phyloP scores from a whole-genome alignment of 257 asterid species.

The Prunella vulgaris region DNA sequence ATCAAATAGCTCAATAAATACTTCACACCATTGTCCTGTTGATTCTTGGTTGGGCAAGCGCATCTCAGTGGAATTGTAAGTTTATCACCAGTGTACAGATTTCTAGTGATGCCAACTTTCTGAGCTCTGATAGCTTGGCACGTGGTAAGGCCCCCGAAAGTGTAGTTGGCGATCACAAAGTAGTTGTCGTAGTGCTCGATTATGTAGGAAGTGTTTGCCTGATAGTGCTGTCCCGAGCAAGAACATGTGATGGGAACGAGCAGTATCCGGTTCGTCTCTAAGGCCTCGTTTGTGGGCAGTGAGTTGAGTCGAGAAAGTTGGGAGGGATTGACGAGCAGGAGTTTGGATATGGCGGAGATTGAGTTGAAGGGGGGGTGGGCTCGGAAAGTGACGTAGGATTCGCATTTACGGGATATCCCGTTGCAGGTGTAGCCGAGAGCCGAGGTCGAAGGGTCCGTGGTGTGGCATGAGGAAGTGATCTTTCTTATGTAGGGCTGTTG shows the following conservation, averaged over 20 bases:
- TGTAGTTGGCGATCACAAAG: slow-evolving; percentile 34
- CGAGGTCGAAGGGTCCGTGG: slow-evolving; percentile 36
- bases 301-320: slow-evolving; percentile 60
- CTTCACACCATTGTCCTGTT: slow-evolving; percentile 43
- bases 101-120: slow-evolving; percentile 12
- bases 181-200: slow-evolving; percentile 13
- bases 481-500: slow-evolving; percentile 67
- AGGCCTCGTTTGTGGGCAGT: slow-evolving; percentile 25
- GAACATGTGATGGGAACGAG: slow-evolving; percentile 77
- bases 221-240: slow-evolving; percentile 59
- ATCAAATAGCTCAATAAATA: slow-evolving; percentile 58
- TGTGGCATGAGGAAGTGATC: slow-evolving; percentile 22
- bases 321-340: slow-evolving; percentile 36
- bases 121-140: slow-evolving; percentile 57
- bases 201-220: slow-evolving; percentile 45
- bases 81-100: slow-evolving; percentile 27
- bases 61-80: slow-evolving; percentile 76
- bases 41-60: slow-evolving; percentile 75
- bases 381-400: slow-evolving; percentile 70
- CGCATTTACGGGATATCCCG: slow-evolving; percentile 48
- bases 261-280: slow-evolving; percentile 32
- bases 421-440: slow-evolving; percentile 77
- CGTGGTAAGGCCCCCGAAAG: slow-evolving; percentile 60
- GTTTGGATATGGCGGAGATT: slow-evolving; percentile 53
- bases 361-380: slow-evolving; percentile 50